phyloP scores from a whole-genome alignment of 2,329 filamentous ascomycete species.

The Arthroderma sp. region DNA sequence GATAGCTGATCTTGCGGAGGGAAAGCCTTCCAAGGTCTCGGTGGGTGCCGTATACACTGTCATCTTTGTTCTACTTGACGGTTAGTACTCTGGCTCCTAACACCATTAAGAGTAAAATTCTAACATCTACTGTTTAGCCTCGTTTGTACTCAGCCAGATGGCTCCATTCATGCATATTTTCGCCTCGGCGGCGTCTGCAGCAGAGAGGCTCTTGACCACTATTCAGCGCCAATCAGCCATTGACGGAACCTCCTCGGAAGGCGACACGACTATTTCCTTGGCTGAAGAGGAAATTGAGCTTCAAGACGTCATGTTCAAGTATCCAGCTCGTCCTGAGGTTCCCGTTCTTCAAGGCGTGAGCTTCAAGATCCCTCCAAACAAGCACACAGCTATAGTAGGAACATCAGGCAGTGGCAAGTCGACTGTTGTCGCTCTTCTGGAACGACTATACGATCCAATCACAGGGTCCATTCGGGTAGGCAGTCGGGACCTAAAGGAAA shows the following conservation, averaged over 20 bases:
- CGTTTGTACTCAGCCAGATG: constrained; percentile 29
- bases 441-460: constrained; percentile 28
- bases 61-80: constrained; percentile 30
- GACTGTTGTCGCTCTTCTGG: constrained; percentile 31
- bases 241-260: constrained; percentile 13
- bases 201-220: constrained; percentile 11
- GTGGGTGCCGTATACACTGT: constrained; percentile 30
- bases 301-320: constrained; percentile 23
- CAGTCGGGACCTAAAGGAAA: constrained; percentile 19
- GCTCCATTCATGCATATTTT: constrained; percentile 26
- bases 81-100: constrained; percentile 15
- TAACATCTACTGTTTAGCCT: constrained; percentile 18
- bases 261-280: constrained; percentile 41
- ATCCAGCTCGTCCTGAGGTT: constrained; percentile 28
- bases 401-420: constrained; percentile 44
- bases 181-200: constrained; percentile 13
- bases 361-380: constrained; percentile 24
- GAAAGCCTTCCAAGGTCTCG: constrained; percentile 15
- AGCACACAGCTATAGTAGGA: constrained; percentile 37
- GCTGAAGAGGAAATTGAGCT: constrained; percentile 19
- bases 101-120: constrained; percentile 11
- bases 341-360: constrained; percentile 25
- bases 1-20: constrained; percentile 32
- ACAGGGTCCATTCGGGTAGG: constrained; percentile 25
- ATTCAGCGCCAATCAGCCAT: constrained; percentile 15